Evolutionary conservation across 2,329 filamentous ascomycete species (phyloP), one percentile per base, ranked within the genome.

Genomic region (Leptographium flavum): DNA sequence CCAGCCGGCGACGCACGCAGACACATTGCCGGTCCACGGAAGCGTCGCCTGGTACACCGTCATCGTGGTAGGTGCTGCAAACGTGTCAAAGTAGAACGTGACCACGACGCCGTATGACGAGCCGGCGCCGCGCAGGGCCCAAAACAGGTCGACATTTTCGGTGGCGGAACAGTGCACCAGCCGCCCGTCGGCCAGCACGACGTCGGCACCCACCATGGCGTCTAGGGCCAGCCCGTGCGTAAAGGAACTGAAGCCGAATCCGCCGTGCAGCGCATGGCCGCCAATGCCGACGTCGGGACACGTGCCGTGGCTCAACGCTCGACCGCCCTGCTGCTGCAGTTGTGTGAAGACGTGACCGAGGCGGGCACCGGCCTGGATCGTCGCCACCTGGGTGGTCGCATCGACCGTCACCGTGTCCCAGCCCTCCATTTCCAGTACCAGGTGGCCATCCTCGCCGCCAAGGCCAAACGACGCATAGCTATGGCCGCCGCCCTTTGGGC

Each of bases 401-500:
- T 71, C 61, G 13, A 71, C 50, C 0, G 57, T 55, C 7, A 73
- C 61, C 22, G 60, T 57, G 48, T 67, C 64, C 50, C 73, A 62
- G 17, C 61, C 55, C 50, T 67, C 58, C 42, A 74, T 58, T 52
- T 69, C 65, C 27, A 74, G 63, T 8, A 69, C 61, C 51, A 73
- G 56, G 36, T 64, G 62, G 4, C 68, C 69, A 46, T 73, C 60
- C 52, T 69, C 62, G 8, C 69, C 69, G 27, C 69, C 68, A 1
- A 68, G 62, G 4, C 67, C 67, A 48, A 65, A 67, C 0, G 65
- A 68, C 1, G 64, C 69, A 50, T 73, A 74, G 3, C 65, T 69
- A 54, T 74, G 71, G 4, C 70, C 71, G 27, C 70, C 70, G 44
- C 65, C 64, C 50, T 67, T 68, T 27, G 69, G 64, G 42, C 66